Evolutionary conservation across 495 filamentous ascomycete species (phyloP).

Genomic region (Entonaema liquescens): DNA sequence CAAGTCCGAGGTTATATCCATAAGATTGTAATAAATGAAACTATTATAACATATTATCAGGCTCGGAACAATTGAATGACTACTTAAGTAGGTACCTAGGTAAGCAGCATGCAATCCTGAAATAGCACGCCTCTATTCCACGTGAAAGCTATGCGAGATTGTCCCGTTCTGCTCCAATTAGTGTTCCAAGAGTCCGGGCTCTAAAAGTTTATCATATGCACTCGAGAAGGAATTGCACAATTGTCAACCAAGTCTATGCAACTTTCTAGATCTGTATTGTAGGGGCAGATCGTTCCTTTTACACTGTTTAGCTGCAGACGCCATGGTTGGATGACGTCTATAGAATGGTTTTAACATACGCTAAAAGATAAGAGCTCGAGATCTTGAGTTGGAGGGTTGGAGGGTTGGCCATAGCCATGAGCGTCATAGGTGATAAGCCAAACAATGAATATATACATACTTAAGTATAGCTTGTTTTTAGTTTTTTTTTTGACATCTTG

Average conservation of each 20-base stretch:
- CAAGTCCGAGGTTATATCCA: too few species aligned
- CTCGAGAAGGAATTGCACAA: too few species aligned
- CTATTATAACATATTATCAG: too few species aligned
- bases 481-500: not conserved
- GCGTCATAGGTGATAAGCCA: constrained; percentile 2
- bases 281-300: constrained; percentile 3
- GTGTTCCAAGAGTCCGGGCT: not conserved
- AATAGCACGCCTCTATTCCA: not conserved
- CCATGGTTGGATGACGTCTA: constrained; percentile 24
- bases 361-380: not conserved
- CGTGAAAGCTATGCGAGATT: not conserved
- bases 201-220: not conserved
- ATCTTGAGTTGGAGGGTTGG: not conserved
- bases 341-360: constrained; percentile 4
- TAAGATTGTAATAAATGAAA: too few species aligned
- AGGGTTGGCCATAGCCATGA: not conserved
- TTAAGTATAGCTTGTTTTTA: not conserved
- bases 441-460: not conserved
- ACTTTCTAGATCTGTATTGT: not conserved
- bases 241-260: too few species aligned
- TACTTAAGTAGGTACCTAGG: not conserved
- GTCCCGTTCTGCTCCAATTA: not conserved
- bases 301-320: not conserved
- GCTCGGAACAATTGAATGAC: too few species aligned
- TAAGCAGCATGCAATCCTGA: not conserved